Evolutionary conservation across 805 yeast genomes (phyloP).

Genomic region (Lachancea kluyveri): DNA sequence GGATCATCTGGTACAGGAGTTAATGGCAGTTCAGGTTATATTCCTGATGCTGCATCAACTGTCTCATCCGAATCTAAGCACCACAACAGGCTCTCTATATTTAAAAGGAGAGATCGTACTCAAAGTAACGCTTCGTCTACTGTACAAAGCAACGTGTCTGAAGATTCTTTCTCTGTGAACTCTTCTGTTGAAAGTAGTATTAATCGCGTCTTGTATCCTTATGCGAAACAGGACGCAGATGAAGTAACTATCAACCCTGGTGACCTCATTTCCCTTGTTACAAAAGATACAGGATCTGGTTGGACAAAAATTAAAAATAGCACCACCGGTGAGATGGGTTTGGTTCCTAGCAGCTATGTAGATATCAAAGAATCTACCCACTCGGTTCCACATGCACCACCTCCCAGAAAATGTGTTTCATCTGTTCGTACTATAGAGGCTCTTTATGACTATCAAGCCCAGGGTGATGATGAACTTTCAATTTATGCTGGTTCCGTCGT

Average conservation of each 20-base stretch:
- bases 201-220: slow-evolving; percentile 57
- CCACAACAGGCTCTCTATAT: slow-evolving; percentile 7
- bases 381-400: slow-evolving; percentile 37
- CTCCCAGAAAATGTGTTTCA: slow-evolving; percentile 45
- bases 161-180: slow-evolving; percentile 8
- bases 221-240: slow-evolving; percentile 65
- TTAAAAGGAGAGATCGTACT: slow-evolving; percentile 5
- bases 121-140: slow-evolving; percentile 6
- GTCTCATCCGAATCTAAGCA: slow-evolving; percentile 13
- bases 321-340: slow-evolving; percentile 50
- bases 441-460: slow-evolving; percentile 68
- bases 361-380: slow-evolving; percentile 35
- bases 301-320: slow-evolving; percentile 70
- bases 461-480: slow-evolving; percentile 73
- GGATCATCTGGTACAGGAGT: too few relatives aligned
- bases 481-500: slow-evolving; percentile 70
- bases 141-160: slow-evolving; percentile 7
- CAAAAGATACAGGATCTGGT: slow-evolving; percentile 83
- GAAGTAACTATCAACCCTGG: slow-evolving; percentile 61
- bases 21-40: too few relatives aligned
- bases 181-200: slow-evolving; percentile 6
- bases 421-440: slow-evolving; percentile 50
- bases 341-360: slow-evolving; percentile 81
- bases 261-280: slow-evolving; percentile 51
- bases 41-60: slow-evolving; percentile 17